A percentile compares a stretch with the other conserved stretches of the same genome.
Conservation (phyloP, 1,139 yeast genomes). For the Sugiyamaella sp. region DNA sequence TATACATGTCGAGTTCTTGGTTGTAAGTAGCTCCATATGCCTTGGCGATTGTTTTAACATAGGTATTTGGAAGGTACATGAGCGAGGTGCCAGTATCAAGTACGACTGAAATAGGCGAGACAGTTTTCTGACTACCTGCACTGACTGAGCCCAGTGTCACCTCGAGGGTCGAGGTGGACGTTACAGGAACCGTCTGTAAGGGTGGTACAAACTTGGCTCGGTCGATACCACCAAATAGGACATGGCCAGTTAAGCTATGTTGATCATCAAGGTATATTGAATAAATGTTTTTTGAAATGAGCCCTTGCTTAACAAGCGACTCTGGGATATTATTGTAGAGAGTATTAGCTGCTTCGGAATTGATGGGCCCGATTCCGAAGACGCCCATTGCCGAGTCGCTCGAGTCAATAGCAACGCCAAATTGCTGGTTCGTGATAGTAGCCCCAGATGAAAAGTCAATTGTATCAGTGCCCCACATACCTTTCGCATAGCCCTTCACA, state of each 20-base stretch:
- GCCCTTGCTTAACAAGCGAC: conserved; percentile 55
- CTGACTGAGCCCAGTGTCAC: conserved; percentile 25
- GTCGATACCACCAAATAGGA: conserved; percentile 65
- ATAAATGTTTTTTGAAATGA: conserved; percentile 55
- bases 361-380: conserved; percentile 35
- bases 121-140: conserved; percentile 17
- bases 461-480: conserved; percentile 35
- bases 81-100: conserved; percentile 46
- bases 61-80: conserved; percentile 38
- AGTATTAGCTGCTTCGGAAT: conserved; percentile 30
- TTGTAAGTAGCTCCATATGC: conserved; percentile 45
- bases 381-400: conserved; percentile 35
- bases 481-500: conserved; percentile 36
- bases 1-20: conserved; percentile 44
- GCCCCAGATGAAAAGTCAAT: conserved; percentile 27
- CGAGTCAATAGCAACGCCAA: conserved; percentile 34
- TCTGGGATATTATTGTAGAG: conserved; percentile 61
- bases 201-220: conserved; percentile 54
- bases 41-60: conserved; percentile 32
- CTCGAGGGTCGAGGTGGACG: conserved; percentile 30
- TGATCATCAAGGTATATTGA: conserved; percentile 54
- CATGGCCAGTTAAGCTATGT: conserved; percentile 48
- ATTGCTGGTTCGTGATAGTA: conserved; percentile 27
- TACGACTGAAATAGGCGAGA: conserved; percentile 25
- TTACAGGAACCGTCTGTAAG: conserved; percentile 49